Conservation (phyloP, 345 rosid species). For the Citrus trifoliata region DNA sequence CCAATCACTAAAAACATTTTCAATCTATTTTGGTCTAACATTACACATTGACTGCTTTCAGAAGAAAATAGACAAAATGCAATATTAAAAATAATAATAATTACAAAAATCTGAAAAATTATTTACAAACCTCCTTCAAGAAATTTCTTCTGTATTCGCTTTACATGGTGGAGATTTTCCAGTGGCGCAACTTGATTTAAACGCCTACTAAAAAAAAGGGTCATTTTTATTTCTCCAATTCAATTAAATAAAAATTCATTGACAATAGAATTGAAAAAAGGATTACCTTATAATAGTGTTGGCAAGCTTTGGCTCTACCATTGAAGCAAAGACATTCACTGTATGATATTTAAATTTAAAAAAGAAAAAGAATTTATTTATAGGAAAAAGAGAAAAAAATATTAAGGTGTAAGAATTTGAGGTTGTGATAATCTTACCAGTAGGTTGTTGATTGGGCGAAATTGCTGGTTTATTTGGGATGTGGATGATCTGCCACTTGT, state of each 20-base stretch:
- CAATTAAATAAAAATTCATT: background rate
- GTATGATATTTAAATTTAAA: background rate
- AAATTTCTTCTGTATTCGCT: constrained; percentile 56
- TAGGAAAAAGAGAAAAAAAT: background rate
- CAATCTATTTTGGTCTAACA: background rate
- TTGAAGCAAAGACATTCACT: constrained; percentile 66
- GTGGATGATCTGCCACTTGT: constrained; percentile 39
- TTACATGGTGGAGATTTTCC: constrained; percentile 70
- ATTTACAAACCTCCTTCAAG: constrained; percentile 37
- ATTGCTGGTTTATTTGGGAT: constrained; percentile 54
- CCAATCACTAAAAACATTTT: background rate
- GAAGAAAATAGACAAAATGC: background rate
- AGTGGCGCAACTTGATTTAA: constrained; percentile 63
- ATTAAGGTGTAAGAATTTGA: background rate
- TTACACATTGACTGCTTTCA: background rate
- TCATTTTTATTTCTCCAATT: background rate
- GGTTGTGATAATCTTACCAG: constrained; percentile 35
- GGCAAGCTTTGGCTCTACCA: constrained; percentile 61
- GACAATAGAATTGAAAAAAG: background rate
- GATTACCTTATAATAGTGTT: constrained; percentile 64
- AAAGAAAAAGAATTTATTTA: too few species aligned
- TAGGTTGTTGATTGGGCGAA: constrained; percentile 55
- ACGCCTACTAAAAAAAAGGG: constrained; percentile 35
- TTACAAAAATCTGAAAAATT: background rate
- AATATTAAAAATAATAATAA: background rate